Percentiles rank a stretch among this genome's conserved stretches.
Evolutionary conservation across 2,329 filamentous ascomycete genomes (phyloP).

Genomic region (Blastomyces gilchristii): DNA sequence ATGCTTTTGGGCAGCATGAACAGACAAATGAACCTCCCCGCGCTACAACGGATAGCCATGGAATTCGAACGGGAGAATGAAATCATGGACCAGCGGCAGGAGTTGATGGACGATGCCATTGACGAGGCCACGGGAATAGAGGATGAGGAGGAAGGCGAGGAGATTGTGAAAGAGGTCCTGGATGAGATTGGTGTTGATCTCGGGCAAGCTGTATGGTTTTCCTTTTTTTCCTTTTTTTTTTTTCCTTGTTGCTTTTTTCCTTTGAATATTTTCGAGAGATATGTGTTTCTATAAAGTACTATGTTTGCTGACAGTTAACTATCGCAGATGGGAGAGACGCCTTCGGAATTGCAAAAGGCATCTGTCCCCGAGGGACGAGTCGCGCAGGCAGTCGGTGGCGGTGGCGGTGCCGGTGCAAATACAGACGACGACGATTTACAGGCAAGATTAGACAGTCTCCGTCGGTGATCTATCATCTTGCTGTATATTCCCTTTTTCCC

Average conservation of each 20-base stretch:
- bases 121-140: constrained; percentile 89
- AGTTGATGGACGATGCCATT: constrained; percentile 99
- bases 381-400: constrained; percentile 73
- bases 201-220: constrained; percentile 64
- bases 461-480: constrained; percentile 37
- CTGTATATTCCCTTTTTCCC: not conserved
- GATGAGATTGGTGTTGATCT: constrained; percentile 96
- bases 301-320: constrained; percentile 17
- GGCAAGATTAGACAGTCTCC: constrained; percentile 79
- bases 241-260: not conserved
- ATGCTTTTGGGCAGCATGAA: constrained; percentile 94
- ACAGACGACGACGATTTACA: constrained; percentile 80
- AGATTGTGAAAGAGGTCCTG: constrained; percentile 90
- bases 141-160: constrained; percentile 90
- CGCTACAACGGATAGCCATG: constrained; percentile 92
- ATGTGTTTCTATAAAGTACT: not conserved
- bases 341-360: constrained; percentile 66
- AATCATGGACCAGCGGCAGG: constrained; percentile 96
- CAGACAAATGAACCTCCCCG: constrained; percentile 90
- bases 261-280: not conserved
- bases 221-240: not conserved
- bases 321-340: constrained; percentile 77
- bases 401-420: constrained; percentile 31
- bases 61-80: constrained; percentile 98
- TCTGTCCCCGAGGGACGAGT: constrained; percentile 64